Percentiles rank a stretch among this genome's conserved stretches.
phyloP scores from a whole-genome alignment of 2,329 filamentous ascomycete genomes.

The Sclerotinia nivalis region DNA sequence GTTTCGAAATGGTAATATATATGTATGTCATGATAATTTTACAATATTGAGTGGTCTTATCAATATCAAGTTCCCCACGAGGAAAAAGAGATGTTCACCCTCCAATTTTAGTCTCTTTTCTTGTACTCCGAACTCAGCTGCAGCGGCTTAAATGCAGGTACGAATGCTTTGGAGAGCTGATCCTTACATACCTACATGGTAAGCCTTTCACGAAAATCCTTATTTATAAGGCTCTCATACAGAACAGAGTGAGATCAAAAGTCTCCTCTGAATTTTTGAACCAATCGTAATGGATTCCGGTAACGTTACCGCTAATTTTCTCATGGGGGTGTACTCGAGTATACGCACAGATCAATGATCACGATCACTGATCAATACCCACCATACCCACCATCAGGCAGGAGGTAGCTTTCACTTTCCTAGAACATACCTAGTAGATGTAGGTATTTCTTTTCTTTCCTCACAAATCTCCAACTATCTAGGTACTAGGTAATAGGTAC shows the following conservation, averaged over 20 bases:
- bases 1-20: background rate
- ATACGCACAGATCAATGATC: slow-evolving; percentile 10
- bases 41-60: background rate
- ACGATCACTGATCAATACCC: background rate
- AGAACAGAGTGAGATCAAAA: background rate
- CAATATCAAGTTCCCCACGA: background rate
- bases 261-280: background rate
- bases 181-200: background rate
- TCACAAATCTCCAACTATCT: too few relatives aligned
- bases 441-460: background rate
- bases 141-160: slow-evolving; percentile 13
- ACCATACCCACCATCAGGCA: too few relatives aligned
- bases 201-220: background rate
- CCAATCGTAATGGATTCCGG: background rate
- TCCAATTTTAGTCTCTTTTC: background rate
- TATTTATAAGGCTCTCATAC: background rate
- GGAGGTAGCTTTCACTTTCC: too few relatives aligned
- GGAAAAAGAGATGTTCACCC: background rate
- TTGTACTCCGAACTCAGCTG: background rate
- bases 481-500: too few relatives aligned
- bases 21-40: background rate
- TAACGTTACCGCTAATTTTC: background rate
- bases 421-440: too few relatives aligned
- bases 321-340: background rate
- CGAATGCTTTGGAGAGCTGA: background rate